phyloP scores from a whole-genome alignment of 164 flowering plant genomes.

The Vitis riparia region DNA sequence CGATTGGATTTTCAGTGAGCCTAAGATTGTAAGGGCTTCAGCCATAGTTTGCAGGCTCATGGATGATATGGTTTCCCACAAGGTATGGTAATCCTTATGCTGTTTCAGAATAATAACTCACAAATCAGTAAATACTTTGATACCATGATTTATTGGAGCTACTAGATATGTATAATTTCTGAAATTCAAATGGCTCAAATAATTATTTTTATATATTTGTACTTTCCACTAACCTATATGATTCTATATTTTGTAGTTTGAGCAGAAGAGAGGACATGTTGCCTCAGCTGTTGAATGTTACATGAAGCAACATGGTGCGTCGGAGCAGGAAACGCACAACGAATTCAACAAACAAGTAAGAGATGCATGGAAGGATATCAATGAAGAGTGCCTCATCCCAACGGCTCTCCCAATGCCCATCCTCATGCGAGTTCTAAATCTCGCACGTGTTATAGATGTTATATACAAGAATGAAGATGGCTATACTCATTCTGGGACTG shows the following conservation, averaged over 20 bases:
- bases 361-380: background rate
- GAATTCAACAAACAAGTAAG: background rate
- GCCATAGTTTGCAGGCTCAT: conserved; percentile 21
- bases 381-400: background rate
- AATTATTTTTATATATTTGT: no score
- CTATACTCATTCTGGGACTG: background rate
- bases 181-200: no score
- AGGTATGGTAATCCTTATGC: conserved; percentile 19
- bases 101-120: no score
- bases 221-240: no score
- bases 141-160: no score
- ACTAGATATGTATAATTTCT: no score
- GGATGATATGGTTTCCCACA: conserved; percentile 26
- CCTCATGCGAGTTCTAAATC: background rate
- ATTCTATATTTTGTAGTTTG: background rate
- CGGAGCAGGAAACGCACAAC: background rate
- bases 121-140: no score
- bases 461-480: background rate
- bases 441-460: background rate
- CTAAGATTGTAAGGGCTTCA: conserved; percentile 27
- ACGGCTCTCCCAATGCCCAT: background rate
- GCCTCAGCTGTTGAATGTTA: conserved; percentile 15
- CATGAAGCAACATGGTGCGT: conserved; percentile 13
- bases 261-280: conserved; percentile 14
- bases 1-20: conserved; percentile 29